Percentiles rank a stretch among this genome's conserved stretches.
Conservation (phyloP, 768 basidiomycete genomes). For the Pulveroboletus sp. region DNA sequence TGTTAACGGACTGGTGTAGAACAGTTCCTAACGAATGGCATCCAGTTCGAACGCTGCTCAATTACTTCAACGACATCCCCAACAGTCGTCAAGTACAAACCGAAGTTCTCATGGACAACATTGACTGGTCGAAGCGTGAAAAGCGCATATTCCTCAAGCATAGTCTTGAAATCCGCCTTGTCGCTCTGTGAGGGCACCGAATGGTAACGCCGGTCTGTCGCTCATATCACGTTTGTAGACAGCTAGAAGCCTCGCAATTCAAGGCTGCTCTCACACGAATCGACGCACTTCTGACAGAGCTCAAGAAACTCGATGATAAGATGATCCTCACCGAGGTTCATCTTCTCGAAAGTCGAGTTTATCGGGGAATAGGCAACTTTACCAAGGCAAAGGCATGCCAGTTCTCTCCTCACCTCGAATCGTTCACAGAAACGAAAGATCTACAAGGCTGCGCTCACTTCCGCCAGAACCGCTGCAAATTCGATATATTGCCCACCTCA, state of each 20-base stretch:
- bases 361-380: conserved; percentile 84
- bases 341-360: conserved; percentile 87
- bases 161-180: conserved; percentile 84
- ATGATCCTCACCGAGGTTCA: conserved; percentile 97
- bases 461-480: conserved; percentile 90
- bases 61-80: conserved; percentile 80
- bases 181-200: conserved; percentile 51
- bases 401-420: background rate
- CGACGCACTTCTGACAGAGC: conserved; percentile 83
- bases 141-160: conserved; percentile 96
- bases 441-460: conserved; percentile 75
- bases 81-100: conserved; percentile 74
- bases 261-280: conserved; percentile 78
- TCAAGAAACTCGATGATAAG: conserved; percentile 94
- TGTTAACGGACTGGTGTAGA: background rate
- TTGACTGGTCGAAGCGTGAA: conserved; percentile 87
- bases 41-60: conserved; percentile 88
- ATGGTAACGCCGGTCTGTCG: background rate
- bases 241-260: conserved; percentile 73
- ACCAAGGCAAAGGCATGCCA: conserved; percentile 77
- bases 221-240: conserved; percentile 36
- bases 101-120: conserved; percentile 82
- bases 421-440: background rate
- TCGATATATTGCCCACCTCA: conserved; percentile 88
- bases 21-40: background rate